Evolutionary conservation across 2,329 filamentous ascomycete genomes (phyloP), one percentile per base, ranked within the genome.

Genomic region (Ophiocordyceps australis): DNA sequence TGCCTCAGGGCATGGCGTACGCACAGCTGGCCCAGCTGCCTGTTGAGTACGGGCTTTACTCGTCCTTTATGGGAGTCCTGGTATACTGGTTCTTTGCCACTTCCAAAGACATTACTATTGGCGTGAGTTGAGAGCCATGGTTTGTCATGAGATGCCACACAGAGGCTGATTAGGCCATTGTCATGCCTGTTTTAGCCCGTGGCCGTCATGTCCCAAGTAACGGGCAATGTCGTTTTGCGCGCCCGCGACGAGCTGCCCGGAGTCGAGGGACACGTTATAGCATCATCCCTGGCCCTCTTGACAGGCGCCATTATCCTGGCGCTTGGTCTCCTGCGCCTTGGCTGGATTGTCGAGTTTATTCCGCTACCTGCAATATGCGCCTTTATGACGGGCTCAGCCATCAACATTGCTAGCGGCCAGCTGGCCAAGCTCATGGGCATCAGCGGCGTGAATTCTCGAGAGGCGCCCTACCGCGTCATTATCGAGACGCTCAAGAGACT

Each of bases 41-140:
- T 4, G 50, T 58, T 15, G 54, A 65, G 34, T 65, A 57, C 38
- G 60, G 60, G 10, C 39, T 65, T 12, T 55, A 55, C 38, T 85
- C 86, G 2, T 93, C 85, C 0, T 95, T 95, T 43, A 92, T 94
- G 70, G 86, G 86, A 32, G 85, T 94, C 13, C 50, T 93, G 34
- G 62, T 93, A 38, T 95, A 95, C 52, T 95, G 86, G 86, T 85
- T 93, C 49, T 95, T 95, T 43, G 86, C 85, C 20, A 95, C 86
- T 0, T 94, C 85, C 14, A 95, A 95, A 38, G 59, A 64, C 50
- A 91, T 92, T 44, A 89, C 81, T 12, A 89, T 91, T 35, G 81
- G 81, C 20, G 72, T 77, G 59, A 53, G 70, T 62, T 5, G 17
- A n/a, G n/a, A n/a, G n/a, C n/a, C n/a, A n/a, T n/a, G n/a, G n/a